These are phyloP conservation scores for Boletus mariae DNA, from an alignment of 1,284 basidiomycete species.

Conservation along the genomic window DNA sequence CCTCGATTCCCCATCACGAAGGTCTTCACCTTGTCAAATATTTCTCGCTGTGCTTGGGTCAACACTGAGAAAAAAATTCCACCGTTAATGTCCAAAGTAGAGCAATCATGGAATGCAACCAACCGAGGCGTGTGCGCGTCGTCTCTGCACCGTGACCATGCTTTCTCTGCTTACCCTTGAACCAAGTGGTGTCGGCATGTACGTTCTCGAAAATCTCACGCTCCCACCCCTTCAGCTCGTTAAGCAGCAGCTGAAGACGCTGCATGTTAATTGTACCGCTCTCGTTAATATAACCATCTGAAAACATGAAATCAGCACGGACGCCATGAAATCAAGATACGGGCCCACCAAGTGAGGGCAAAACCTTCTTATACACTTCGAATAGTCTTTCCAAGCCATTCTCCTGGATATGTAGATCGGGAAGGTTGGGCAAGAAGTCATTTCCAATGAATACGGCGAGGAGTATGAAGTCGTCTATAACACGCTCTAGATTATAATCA, in stretches of 20 bases:
- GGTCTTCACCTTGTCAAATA: constrained; percentile 72
- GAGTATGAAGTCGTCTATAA: constrained; percentile 98
- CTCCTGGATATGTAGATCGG: constrained; percentile 96
- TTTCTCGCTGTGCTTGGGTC: constrained; percentile 66
- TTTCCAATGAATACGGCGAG: constrained; percentile 97
- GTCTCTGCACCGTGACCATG: constrained; percentile 59
- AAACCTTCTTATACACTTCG: constrained; percentile 89
- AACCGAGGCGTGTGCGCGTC: constrained; percentile 50
- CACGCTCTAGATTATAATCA: constrained; percentile 80
- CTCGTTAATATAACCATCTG: constrained; percentile 94
- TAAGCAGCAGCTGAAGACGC: constrained; percentile 82
- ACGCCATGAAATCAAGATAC: neutral
- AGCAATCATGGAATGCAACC: constrained; percentile 14
- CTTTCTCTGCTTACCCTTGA: constrained; percentile 83
- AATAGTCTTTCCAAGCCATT: constrained; percentile 92
- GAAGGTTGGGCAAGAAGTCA: constrained; percentile 95
- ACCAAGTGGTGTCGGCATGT: constrained; percentile 85
- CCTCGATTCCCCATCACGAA: constrained; percentile 65
- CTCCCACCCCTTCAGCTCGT: constrained; percentile 88
- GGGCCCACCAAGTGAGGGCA: constrained; percentile 72
- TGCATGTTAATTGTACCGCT: constrained; percentile 78
- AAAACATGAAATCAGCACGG: constrained; percentile 1
- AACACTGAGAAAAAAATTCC: constrained; percentile 47
- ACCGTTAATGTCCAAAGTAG: constrained; percentile 1
- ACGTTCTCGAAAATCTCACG: constrained; percentile 88